These are phyloP conservation scores for Suillus subaureus DNA, from an alignment of 768 basidiomycete genomes.

Conservation along the genomic window DNA sequence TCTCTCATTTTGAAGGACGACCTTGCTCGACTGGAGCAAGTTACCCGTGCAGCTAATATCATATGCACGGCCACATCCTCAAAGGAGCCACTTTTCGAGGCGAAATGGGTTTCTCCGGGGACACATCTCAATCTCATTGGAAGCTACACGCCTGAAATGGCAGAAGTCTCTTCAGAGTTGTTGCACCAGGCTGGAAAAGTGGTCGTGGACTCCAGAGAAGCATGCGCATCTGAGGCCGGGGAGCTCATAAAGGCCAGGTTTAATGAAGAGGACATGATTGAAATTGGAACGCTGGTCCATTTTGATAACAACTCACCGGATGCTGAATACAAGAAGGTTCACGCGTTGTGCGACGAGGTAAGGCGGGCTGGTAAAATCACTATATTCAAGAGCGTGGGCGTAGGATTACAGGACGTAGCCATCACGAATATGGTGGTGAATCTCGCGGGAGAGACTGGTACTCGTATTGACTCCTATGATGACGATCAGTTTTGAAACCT, in stretches of 20 bases:
- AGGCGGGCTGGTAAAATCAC: conserved; percentile 52
- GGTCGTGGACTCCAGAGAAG: conserved; percentile 74
- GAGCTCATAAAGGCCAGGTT: conserved; percentile 69
- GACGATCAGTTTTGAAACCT: background rate
- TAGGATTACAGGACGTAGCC: conserved; percentile 86
- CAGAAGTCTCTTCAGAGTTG: conserved; percentile 65
- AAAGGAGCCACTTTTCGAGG: conserved; percentile 68
- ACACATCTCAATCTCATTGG: conserved; percentile 79
- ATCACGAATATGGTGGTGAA: conserved; percentile 72
- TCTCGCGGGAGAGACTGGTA: conserved; percentile 61
- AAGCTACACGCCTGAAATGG: conserved; percentile 82
- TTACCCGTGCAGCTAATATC: conserved; percentile 44
- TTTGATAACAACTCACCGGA: conserved; percentile 1
- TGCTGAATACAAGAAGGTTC: conserved; percentile 15
- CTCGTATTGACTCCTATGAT: conserved; percentile 49
- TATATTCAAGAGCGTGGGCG: conserved; percentile 87
- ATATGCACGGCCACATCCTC: conserved; percentile 80
- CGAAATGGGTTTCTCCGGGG: conserved; percentile 58
- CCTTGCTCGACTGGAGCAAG: background rate
- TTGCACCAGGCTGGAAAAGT: conserved; percentile 57
- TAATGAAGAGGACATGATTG: conserved; percentile 46
- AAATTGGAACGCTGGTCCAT: conserved; percentile 67
- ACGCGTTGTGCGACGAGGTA: conserved; percentile 15
- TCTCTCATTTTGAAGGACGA: conserved; percentile 15
- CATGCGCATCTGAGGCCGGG: conserved; percentile 78